Evolutionary conservation across 345 rosid species (phyloP), one percentile per base, ranked within the genome.

Genomic region (Litchi chinensis): DNA sequence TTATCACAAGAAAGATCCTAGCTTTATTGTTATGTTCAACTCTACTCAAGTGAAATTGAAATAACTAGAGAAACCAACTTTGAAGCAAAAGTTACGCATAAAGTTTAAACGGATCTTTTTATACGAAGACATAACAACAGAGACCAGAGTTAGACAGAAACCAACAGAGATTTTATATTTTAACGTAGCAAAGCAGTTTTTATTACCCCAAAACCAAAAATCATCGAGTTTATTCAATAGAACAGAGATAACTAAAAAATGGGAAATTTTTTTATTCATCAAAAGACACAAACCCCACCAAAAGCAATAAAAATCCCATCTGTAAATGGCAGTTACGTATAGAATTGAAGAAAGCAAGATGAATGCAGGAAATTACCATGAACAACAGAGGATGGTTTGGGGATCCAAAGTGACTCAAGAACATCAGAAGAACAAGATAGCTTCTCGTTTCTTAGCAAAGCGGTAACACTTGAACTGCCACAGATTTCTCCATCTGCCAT

Each of bases 371-470:
- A 71, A 65, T 62, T 82, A 91, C 95, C 88, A 13, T 73, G 75
- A 79, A 76, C 63, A 70, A 78, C 5, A 40, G 86, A 26, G 74
- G 85, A 78, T 62, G 87, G 40, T 16, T 76, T 65, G 22, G 90
- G 80, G 16, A 82, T 72, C 91, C 91, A 86, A 65, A 85, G 56
- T 77, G 88, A 76, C 10, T 84, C 86, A 8, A 77, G 81, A 75
- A 37, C 59, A 5, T 75, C 77, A 21, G 89, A 77, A 72, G 85
- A 78, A 71, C 78, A 69, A 52, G 86, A 84, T 77, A 84, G 79
- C 56, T 44, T 59, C 40, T 77, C 83, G 56, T 82, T 82, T n/a
- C 74, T 73, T 67, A 82, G 81, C 75, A 79, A 74, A 83, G 79
- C 60, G 59, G 70, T 57, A 60, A 74, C 39, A 71, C 82, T 78